These are phyloP conservation scores for Geotrichum bryndzae DNA, from an alignment of 1,139 yeast genomes.

Conservation along the genomic window DNA sequence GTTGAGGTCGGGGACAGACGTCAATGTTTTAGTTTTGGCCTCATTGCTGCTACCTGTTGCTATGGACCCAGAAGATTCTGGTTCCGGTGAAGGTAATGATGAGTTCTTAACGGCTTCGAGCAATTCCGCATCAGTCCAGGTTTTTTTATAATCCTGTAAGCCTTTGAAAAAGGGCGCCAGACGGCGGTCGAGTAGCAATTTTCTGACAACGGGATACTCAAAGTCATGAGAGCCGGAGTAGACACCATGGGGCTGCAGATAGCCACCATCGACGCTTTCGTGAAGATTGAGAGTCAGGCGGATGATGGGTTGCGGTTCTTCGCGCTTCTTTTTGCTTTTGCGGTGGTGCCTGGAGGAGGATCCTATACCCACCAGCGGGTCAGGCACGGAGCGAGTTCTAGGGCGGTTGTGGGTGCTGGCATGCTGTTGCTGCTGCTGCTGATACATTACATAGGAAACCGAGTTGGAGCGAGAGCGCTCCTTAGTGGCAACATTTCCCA, in stretches of 20 bases:
- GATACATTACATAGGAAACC: slow-evolving; percentile 6
- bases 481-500: slow-evolving; percentile 17
- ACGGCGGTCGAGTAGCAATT: slow-evolving; percentile 55
- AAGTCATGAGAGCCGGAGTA: slow-evolving; percentile 73
- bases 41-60: neutral
- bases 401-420: neutral
- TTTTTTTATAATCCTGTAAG: slow-evolving; percentile 65
- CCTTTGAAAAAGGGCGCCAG: slow-evolving; percentile 92
- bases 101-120: slow-evolving; percentile 44
- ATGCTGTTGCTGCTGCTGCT: neutral
- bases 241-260: slow-evolving; percentile 77
- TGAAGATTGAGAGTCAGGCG: slow-evolving; percentile 33
- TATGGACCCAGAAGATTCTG: neutral
- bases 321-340: slow-evolving; percentile 10
- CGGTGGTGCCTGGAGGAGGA: slow-evolving; percentile 4
- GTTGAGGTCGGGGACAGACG: neutral
- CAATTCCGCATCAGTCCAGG: slow-evolving; percentile 70
- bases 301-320: slow-evolving; percentile 1
- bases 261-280: slow-evolving; percentile 45
- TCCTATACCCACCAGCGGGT: neutral
- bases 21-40: neutral
- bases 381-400: slow-evolving; percentile 4
- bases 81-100: slow-evolving; percentile 21
- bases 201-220: slow-evolving; percentile 64
- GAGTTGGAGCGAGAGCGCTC: slow-evolving; percentile 16